Conservation (phyloP, 805 yeast species). For the Candida fluviatilis region DNA sequence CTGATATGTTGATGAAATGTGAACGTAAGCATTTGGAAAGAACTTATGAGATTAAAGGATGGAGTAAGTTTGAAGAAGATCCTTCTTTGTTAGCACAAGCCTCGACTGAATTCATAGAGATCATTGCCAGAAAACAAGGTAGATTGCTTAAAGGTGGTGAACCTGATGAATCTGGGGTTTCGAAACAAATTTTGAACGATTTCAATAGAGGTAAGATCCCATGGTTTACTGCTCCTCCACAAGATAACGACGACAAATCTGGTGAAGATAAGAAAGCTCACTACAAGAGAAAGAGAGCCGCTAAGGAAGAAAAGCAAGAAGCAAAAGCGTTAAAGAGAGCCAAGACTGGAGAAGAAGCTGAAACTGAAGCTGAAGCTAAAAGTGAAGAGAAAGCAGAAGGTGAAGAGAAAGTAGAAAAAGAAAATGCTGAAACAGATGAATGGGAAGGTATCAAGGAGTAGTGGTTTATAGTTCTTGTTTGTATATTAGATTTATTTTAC, state of each 20-base stretch:
- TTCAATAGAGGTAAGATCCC: constrained; percentile 97
- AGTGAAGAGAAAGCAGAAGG: constrained; percentile 20
- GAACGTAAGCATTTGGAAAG: constrained; percentile 87
- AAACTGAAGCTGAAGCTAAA: constrained; percentile 10
- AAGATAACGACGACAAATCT: constrained; percentile 53
- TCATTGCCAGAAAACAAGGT: constrained; percentile 90
- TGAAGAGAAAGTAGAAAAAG: constrained; percentile 13
- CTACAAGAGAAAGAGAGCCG: constrained; percentile 50
- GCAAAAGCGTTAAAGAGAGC: constrained; percentile 19
- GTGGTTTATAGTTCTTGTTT: constrained; percentile 2
- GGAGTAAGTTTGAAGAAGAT: constrained; percentile 52
- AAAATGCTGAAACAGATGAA: constrained; percentile 9
- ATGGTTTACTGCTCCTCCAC: constrained; percentile 95
- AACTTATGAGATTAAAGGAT: constrained; percentile 91
- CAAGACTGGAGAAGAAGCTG: constrained; percentile 20
- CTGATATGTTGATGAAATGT: constrained; percentile 80
- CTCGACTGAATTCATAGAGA: constrained; percentile 71
- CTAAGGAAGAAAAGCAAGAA: constrained; percentile 36
- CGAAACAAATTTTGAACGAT: constrained; percentile 86
- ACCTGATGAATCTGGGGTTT: constrained; percentile 91
- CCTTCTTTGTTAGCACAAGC: constrained; percentile 44
- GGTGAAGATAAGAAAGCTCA: constrained; percentile 56
- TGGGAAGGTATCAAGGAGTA: constrained; percentile 26
- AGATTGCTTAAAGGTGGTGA: constrained; percentile 95
- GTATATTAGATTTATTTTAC: constrained; percentile 3